Evolutionary conservation across 352 stramenopile genomes (phyloP).

Genomic region (Phytopythium boreale): DNA sequence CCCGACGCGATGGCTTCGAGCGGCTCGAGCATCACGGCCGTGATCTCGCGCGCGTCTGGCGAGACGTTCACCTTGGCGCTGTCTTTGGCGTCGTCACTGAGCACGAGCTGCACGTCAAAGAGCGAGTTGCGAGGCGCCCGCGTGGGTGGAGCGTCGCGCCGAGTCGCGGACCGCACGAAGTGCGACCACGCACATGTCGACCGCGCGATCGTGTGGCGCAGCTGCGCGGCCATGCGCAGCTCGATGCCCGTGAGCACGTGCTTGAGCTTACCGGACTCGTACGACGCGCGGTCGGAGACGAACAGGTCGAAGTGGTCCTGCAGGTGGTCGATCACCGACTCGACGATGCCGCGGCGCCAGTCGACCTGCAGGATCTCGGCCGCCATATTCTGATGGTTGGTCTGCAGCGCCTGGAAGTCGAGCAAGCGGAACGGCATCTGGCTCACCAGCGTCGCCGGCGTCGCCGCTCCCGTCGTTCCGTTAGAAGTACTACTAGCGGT

Average conservation of each 20-base stretch:
- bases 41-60: conserved; percentile 70
- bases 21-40: conserved; percentile 64
- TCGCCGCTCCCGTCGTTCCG: conserved; percentile 1
- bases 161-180: conserved; percentile 33
- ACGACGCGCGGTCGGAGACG: conserved; percentile 70
- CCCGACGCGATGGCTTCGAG: conserved; percentile 75
- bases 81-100: conserved; percentile 24
- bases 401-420: conserved; percentile 83
- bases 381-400: conserved; percentile 68
- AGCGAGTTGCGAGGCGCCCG: conserved; percentile 61
- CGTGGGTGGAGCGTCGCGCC: conserved; percentile 1
- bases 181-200: conserved; percentile 60
- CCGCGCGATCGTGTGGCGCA: conserved; percentile 63
- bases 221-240: conserved; percentile 81
- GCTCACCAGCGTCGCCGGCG: conserved; percentile 27
- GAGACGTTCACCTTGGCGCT: conserved; percentile 41
- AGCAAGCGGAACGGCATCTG: conserved; percentile 81
- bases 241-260: conserved; percentile 85
- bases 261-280: conserved; percentile 50
- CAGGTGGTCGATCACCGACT: conserved; percentile 93
- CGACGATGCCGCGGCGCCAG: conserved; percentile 87
- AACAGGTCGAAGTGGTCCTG: conserved; percentile 94
- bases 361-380: conserved; percentile 80
- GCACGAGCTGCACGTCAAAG: conserved; percentile 78
- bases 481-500: conserved; percentile 1